Conservation (phyloP, 805 yeast species). For the Lipomyces anomalus region DNA sequence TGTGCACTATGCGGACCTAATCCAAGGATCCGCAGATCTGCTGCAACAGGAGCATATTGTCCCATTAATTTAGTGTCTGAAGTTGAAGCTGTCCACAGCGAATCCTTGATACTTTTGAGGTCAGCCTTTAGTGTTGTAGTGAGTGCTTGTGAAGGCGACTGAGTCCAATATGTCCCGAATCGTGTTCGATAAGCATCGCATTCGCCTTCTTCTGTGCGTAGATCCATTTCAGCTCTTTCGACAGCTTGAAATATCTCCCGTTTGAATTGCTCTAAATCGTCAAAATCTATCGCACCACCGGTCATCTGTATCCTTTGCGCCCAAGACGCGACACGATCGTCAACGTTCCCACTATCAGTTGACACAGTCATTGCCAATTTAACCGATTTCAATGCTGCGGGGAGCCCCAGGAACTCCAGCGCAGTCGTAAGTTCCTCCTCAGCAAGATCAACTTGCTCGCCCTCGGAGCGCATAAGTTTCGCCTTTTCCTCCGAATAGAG, state of each 20-base stretch:
- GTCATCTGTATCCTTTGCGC: conserved; percentile 10
- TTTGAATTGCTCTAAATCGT: conserved; percentile 17
- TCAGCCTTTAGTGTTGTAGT: conserved; percentile 29
- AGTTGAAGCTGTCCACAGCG: conserved; percentile 36
- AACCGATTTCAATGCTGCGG: conserved; percentile 54
- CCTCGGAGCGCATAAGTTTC: conserved; percentile 60
- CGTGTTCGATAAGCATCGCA: conserved; percentile 34
- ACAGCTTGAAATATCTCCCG: conserved; percentile 24
- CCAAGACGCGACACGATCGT: conserved; percentile 14
- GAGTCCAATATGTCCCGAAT: conserved; percentile 38
- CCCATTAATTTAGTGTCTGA: conserved; percentile 54
- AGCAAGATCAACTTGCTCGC: conserved; percentile 69
- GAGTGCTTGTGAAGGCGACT: conserved; percentile 35
- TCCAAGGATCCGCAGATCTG: conserved; percentile 42
- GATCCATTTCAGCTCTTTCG: conserved; percentile 28
- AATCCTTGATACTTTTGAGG: conserved; percentile 31
- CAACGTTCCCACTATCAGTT: conserved; percentile 12
- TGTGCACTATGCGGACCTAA: conserved; percentile 42
- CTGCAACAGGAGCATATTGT: conserved; percentile 41
- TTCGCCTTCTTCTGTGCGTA: conserved; percentile 36
- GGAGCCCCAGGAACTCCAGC: conserved; percentile 73
- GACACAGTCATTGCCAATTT: conserved; percentile 30
- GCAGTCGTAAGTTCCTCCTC: conserved; percentile 74
- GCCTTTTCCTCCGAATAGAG: conserved; percentile 88
- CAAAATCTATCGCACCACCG: conserved; percentile 26